Conservation (phyloP, 2,329 filamentous ascomycete species). For the Cadophora malorum region DNA sequence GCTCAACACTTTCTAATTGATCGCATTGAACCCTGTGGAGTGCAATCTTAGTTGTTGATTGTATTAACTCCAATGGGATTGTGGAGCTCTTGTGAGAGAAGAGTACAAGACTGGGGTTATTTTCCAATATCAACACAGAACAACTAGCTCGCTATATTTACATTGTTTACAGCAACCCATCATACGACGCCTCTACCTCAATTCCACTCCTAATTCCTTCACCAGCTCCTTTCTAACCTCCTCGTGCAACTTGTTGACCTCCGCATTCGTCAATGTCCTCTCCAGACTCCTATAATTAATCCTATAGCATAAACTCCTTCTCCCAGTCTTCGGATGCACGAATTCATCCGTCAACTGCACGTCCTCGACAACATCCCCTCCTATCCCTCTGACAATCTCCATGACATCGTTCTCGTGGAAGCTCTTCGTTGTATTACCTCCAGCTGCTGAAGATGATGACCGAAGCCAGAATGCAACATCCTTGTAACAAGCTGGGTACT, state of each 20-base stretch:
- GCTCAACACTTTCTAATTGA: slow-evolving; percentile 8
- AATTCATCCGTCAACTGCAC: slow-evolving; percentile 87
- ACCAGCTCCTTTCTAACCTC: slow-evolving; percentile 70
- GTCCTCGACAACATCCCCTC: slow-evolving; percentile 86
- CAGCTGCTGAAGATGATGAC: slow-evolving; percentile 53
- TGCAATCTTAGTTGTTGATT: no score
- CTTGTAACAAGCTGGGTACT: slow-evolving; percentile 86
- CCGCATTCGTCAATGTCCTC: slow-evolving; percentile 83
- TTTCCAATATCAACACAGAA: slow-evolving; percentile 20
- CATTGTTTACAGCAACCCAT: neutral
- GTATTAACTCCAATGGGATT: no score
- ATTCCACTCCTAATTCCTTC: slow-evolving; percentile 76
- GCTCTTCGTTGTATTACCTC: slow-evolving; percentile 52
- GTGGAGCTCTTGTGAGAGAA: neutral
- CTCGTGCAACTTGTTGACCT: slow-evolving; percentile 79
- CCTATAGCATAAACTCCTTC: slow-evolving; percentile 87
- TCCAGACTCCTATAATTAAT: slow-evolving; percentile 94
- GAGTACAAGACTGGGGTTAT: slow-evolving; percentile 27
- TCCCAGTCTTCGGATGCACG: slow-evolving; percentile 81
- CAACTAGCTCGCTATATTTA: neutral
- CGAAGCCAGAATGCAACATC: slow-evolving; percentile 94
- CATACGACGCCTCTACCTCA: slow-evolving; percentile 52
- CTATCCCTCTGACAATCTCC: slow-evolving; percentile 87
- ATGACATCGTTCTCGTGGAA: slow-evolving; percentile 98
- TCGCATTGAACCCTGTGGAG: no score